Evolutionary conservation across 2,329 filamentous ascomycete genomes (phyloP).

Genomic region (Colletotrichum kahawae): DNA sequence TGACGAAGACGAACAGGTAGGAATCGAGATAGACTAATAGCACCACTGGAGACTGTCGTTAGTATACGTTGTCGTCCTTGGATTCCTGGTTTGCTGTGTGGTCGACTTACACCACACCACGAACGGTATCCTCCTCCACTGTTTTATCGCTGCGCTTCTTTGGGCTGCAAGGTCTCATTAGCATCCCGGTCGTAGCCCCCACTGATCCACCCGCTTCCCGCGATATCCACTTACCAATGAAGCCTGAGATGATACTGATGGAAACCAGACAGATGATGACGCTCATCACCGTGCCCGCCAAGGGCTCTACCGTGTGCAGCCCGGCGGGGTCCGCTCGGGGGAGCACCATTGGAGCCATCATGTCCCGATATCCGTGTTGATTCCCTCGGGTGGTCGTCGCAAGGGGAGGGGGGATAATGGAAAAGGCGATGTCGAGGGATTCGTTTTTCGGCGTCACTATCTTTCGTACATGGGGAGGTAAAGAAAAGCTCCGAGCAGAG

Average conservation of each 20-base stretch:
- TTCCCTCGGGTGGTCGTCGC: not conserved
- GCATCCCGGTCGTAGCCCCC: not conserved
- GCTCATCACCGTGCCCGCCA: slow-evolving; percentile 39
- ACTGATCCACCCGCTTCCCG: not conserved
- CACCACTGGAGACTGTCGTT: slow-evolving; percentile 50
- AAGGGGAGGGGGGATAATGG: not conserved
- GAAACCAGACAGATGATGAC: slow-evolving; percentile 39
- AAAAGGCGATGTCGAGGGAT: not conserved
- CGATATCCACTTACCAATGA: slow-evolving; percentile 35
- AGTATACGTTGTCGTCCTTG: not conserved
- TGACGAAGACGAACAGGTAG: slow-evolving; percentile 62
- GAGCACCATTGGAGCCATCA: slow-evolving; percentile 11
- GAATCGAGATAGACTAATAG: slow-evolving; percentile 66
- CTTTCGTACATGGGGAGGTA: not conserved
- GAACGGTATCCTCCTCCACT: slow-evolving; percentile 45
- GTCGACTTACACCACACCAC: slow-evolving; percentile 46
- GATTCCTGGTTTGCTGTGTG: not conserved
- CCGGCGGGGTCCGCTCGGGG: not conserved
- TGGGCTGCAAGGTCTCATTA: slow-evolving; percentile 35
- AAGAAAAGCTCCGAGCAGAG: not conserved
- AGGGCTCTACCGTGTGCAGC: slow-evolving; percentile 29
- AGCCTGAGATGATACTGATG: slow-evolving; percentile 37
- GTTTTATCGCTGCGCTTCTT: slow-evolving; percentile 38
- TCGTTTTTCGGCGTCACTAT: slow-evolving; percentile 1
- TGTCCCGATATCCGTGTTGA: not conserved